Percentiles rank a stretch among this genome's conserved stretches.
Evolutionary conservation across 148 eudicot species (phyloP).

Genomic region (Rhododendron griersonianum): DNA sequence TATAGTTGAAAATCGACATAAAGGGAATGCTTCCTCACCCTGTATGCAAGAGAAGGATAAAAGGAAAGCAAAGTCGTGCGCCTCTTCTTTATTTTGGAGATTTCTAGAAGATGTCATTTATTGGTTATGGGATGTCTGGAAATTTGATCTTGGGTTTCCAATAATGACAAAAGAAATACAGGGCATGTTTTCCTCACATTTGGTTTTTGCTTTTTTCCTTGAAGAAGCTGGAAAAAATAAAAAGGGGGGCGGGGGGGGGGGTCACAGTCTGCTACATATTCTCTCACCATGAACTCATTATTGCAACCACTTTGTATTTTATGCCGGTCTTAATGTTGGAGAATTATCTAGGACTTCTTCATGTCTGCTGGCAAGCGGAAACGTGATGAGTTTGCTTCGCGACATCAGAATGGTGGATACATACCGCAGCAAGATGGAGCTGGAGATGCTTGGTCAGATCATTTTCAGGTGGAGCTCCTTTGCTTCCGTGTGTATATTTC

Average conservation of each 20-base stretch:
- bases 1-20: not conserved
- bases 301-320: not conserved
- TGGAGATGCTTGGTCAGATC: slow-evolving; percentile 42
- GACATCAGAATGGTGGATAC: slow-evolving; percentile 53
- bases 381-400: slow-evolving; percentile 69
- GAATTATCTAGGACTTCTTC: slow-evolving; percentile 64
- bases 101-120: no score
- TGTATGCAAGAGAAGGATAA: not conserved
- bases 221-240: not conserved
- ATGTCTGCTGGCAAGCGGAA: slow-evolving; percentile 71
- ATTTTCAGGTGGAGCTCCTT: slow-evolving; percentile 46
- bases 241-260: no score
- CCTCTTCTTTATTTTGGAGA: not conserved
- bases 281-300: not conserved
- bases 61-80: not conserved
- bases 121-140: no score
- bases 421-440: slow-evolving; percentile 94
- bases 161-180: not conserved
- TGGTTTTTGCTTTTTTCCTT: not conserved
- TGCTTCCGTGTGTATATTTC: not conserved
- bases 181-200: not conserved
- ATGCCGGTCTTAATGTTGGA: slow-evolving; percentile 15
- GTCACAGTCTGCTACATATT: not conserved
- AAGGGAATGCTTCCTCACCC: not conserved
- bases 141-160: no score